Evolutionary conservation across 208 protist genomes (phyloP).

Genomic region (Leptomonas seymouri): DNA sequence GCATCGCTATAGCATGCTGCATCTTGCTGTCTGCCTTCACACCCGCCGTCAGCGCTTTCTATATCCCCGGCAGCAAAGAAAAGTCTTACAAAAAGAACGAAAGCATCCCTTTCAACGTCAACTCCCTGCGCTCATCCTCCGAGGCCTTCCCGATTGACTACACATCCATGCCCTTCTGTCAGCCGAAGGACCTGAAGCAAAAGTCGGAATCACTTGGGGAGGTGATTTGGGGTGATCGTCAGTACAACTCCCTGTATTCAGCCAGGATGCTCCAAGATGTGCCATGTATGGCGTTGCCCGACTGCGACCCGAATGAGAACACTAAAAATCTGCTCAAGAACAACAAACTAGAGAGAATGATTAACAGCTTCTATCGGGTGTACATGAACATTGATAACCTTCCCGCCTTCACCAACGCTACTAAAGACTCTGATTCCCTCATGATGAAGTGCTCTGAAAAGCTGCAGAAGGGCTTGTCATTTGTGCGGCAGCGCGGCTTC

Average conservation of each 20-base stretch:
- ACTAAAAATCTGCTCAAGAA: constrained; percentile 32
- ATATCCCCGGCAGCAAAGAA: constrained; percentile 62
- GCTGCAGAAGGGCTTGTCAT: constrained; percentile 31
- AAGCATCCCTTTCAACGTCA: constrained; percentile 57
- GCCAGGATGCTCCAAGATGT: constrained; percentile 55
- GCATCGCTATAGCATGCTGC: not conserved
- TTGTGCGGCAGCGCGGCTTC: constrained; percentile 67
- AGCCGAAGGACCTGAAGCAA: constrained; percentile 26
- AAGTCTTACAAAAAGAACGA: constrained; percentile 55
- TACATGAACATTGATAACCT: constrained; percentile 89
- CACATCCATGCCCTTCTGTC: constrained; percentile 74
- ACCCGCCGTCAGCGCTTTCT: constrained; percentile 36
- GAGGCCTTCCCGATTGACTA: constrained; percentile 76
- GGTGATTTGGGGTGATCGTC: constrained; percentile 82
- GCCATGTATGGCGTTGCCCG: constrained; percentile 41
- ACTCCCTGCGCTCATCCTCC: constrained; percentile 70
- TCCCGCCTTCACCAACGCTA: constrained; percentile 49
- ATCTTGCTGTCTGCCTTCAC: constrained; percentile 7
- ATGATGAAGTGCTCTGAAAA: constrained; percentile 25
- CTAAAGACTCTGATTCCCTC: not conserved
- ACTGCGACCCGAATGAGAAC: constrained; percentile 47
- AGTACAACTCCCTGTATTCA: constrained; percentile 72
- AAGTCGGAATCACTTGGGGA: constrained; percentile 69
- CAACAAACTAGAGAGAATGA: constrained; percentile 44
- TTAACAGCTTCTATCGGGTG: constrained; percentile 80